These are phyloP conservation scores for Pelargonium fulgidum DNA, from an alignment of 441 rosid genomes.

Conservation along the genomic window DNA sequence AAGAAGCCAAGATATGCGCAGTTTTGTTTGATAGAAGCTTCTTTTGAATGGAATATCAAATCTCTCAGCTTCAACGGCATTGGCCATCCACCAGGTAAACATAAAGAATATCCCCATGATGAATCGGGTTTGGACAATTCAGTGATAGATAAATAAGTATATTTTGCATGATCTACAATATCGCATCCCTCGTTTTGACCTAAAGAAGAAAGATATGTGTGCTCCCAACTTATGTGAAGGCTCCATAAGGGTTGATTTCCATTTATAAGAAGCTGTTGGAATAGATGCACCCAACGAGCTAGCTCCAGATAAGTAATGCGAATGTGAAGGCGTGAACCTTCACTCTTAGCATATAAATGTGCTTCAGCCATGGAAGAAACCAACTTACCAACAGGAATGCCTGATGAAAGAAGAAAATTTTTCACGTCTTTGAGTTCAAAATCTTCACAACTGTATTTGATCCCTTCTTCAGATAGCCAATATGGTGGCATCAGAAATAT, in stretches of 20 bases:
- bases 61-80: slow-evolving; percentile 56
- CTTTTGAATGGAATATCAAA: slow-evolving; percentile 56
- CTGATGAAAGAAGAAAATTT: slow-evolving; percentile 67
- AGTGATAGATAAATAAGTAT: slow-evolving; percentile 37
- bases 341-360: slow-evolving; percentile 59
- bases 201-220: slow-evolving; percentile 70
- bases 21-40: slow-evolving; percentile 64
- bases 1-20: slow-evolving; percentile 75
- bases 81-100: slow-evolving; percentile 87
- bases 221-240: slow-evolving; percentile 82
- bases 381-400: slow-evolving; percentile 54
- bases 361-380: slow-evolving; percentile 86
- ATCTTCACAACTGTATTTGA: slow-evolving; percentile 37
- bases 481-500: slow-evolving; percentile 87
- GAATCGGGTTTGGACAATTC: slow-evolving; percentile 29
- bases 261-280: slow-evolving; percentile 64
- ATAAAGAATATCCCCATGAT: slow-evolving; percentile 33
- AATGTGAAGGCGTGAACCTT: slow-evolving; percentile 43
- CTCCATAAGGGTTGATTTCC: slow-evolving; percentile 84
- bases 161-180: slow-evolving; percentile 47
- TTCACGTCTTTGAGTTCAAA: slow-evolving; percentile 52
- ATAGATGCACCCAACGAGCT: slow-evolving; percentile 75
- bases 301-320: slow-evolving; percentile 79
- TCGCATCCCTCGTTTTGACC: slow-evolving; percentile 60
- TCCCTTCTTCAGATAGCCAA: slow-evolving; percentile 56